phyloP scores from a whole-genome alignment of 2,329 filamentous ascomycete species.

The Apiospora marii region DNA sequence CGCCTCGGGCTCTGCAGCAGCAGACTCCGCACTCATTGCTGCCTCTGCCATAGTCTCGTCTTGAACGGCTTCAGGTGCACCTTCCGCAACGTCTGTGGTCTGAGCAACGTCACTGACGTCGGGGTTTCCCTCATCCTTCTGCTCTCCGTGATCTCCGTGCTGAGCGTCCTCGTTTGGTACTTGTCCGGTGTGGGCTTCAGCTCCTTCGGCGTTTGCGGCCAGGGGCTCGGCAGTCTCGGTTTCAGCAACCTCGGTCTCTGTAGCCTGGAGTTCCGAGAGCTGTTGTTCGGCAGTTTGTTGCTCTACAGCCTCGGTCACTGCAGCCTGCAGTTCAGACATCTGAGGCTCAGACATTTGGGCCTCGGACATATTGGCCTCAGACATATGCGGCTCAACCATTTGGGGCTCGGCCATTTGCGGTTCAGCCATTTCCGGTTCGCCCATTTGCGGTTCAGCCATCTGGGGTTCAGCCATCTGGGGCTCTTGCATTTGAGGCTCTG shows the following conservation, averaged over 20 bases:
- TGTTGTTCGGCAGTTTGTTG: neutral
- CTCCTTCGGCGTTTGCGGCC: neutral
- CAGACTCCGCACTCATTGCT: neutral
- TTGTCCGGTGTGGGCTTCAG: neutral
- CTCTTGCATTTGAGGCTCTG: neutral
- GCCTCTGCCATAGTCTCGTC: neutral
- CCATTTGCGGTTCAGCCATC: neutral
- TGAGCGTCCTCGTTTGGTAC: neutral
- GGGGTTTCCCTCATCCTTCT: neutral
- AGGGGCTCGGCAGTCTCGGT: neutral
- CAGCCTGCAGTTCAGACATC: neutral
- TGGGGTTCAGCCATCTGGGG: neutral
- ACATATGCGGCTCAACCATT: neutral
- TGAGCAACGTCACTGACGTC: neutral
- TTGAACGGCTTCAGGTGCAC: neutral
- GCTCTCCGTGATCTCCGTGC: neutral
- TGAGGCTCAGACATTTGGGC: neutral
- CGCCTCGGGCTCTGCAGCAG: neutral
- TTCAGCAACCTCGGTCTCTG: neutral
- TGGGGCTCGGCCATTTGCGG: neutral
- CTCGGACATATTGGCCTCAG: neutral
- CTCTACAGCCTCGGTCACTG: neutral
- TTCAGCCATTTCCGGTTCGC: neutral
- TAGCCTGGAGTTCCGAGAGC: neutral
- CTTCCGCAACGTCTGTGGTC: neutral